Conservation (phyloP, 1,139 yeast genomes). For the Blastobotrys persicus region DNA sequence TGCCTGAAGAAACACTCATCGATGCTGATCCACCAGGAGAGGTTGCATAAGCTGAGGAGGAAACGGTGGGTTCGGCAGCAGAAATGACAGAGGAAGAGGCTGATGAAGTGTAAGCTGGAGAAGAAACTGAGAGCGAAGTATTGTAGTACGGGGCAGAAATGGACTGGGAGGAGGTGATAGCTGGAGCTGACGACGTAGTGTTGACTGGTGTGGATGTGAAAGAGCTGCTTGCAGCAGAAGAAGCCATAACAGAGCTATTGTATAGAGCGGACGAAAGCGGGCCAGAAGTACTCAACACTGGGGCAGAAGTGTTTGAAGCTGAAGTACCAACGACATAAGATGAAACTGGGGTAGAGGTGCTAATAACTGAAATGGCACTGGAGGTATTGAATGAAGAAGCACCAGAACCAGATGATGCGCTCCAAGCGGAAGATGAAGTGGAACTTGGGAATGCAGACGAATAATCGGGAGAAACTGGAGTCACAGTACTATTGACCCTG, state of each 20-base stretch:
- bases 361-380: background rate
- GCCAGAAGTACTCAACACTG: background rate
- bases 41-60: constrained; percentile 2
- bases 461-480: constrained; percentile 1
- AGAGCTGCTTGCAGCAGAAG: background rate
- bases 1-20: background rate
- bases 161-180: background rate
- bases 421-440: background rate
- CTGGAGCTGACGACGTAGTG: background rate
- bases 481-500: background rate
- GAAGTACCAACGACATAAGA: background rate
- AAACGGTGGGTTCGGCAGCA: constrained; percentile 8
- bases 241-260: background rate
- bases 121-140: background rate
- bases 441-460: background rate
- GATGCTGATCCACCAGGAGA: background rate
- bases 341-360: background rate
- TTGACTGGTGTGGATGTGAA: background rate
- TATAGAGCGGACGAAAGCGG: background rate
- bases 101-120: background rate
- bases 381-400: too few relatives aligned
- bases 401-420: background rate
- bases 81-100: constrained; percentile 5
- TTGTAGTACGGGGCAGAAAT: background rate
- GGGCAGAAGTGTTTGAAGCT: background rate